phyloP scores from a whole-genome alignment of 495 filamentous ascomycete species.

The Aspergillus campestris region DNA sequence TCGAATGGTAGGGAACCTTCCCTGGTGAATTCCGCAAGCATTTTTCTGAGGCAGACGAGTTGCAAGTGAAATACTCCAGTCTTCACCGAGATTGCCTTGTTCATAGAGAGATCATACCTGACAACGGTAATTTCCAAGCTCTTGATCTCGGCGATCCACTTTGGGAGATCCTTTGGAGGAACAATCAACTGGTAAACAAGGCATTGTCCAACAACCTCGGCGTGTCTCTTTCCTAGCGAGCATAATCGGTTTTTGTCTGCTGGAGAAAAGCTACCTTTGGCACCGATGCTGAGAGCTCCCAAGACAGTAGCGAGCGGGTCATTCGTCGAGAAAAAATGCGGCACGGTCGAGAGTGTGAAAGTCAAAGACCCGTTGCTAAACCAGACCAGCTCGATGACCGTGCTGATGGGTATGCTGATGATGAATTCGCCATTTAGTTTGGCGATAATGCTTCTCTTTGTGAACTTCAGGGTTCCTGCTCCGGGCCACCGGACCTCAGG shows the following conservation, averaged over 20 bases:
- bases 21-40: slow-evolving; percentile 1
- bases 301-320: background rate
- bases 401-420: slow-evolving; percentile 13
- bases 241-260: background rate
- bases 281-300: background rate
- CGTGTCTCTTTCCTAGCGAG: slow-evolving; percentile 7
- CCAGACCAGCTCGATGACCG: slow-evolving; percentile 10
- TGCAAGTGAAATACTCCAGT: background rate
- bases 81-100: background rate
- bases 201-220: slow-evolving; percentile 16
- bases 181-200: slow-evolving; percentile 19
- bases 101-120: background rate
- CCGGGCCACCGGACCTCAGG: slow-evolving; percentile 30
- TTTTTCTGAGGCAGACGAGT: background rate
- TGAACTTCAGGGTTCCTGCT: slow-evolving; percentile 36
- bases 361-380: slow-evolving; percentile 2
- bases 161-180: background rate
- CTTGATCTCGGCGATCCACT: slow-evolving; percentile 7
- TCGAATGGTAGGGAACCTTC: slow-evolving; percentile 24
- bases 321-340: slow-evolving; percentile 5
- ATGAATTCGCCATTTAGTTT: background rate
- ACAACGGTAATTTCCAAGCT: slow-evolving; percentile 4
- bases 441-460: slow-evolving; percentile 13
- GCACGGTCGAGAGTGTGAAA: slow-evolving; percentile 9
- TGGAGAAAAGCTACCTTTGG: background rate